Evolutionary conservation across 169 alveolate genomes (phyloP), one percentile per base, ranked within the genome.

Genomic region (Eimeria zaria): DNA sequence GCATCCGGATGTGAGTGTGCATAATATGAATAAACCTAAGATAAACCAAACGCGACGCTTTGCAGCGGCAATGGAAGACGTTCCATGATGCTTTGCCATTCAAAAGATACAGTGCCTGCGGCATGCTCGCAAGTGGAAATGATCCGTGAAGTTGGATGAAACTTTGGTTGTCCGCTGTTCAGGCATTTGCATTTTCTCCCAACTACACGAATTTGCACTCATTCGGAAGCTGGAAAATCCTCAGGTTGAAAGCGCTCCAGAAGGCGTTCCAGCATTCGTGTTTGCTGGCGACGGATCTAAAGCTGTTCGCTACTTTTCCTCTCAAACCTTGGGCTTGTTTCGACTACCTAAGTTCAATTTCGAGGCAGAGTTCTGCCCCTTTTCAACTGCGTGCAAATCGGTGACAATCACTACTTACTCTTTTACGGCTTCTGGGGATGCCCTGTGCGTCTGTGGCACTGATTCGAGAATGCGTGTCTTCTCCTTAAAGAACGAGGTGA

Each of bases 381-480:
- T 85, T 24, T 48, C 78, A 39, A 85, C 78, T 18, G 62, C 92
- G n/a, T 85, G 92, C 58, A n/a, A 60, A 36, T 58, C 92, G 55
- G 39, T 85, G 53, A 27, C 6, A 18, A 93, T 93, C 51, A 93
- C 96, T 18, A 84, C 96, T 39, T 93, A 33, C 51, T 58, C 87
- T 51, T 93, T 93, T 41, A 74, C 87, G 27, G 73, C 94, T 51
- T 67, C 58, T 30, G 93, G 80, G 8, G 71, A 80, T 53, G 71
- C 83, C 27, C 71, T 93, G 64, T 80, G 89, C 89, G 93, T 93
- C 62, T 93, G 96, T 30, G 76, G 91, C 58, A 93, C 81, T 36
- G 93, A 93, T 58, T 93, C 96, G 12, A 83, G 41, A 48, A 80
- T 93, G 93, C 85, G 96, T 14, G 41, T 93, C 39, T 93, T 80